Evolutionary conservation across 2,329 filamentous ascomycete genomes (phyloP).

Genomic region (Cladophialophora carrionii): DNA sequence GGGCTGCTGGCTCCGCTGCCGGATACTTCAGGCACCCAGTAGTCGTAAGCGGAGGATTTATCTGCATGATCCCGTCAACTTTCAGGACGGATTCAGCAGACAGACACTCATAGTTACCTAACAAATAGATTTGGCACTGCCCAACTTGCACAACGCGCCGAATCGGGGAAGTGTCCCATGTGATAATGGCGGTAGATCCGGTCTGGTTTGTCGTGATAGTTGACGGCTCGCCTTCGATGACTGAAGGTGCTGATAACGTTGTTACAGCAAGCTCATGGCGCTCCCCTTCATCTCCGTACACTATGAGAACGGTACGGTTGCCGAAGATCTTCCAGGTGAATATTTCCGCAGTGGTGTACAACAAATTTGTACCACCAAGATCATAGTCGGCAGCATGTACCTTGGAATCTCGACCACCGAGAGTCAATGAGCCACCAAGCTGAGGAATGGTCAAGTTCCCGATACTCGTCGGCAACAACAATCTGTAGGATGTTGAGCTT

Average conservation of each 20-base stretch:
- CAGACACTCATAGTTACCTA: constrained; percentile 26
- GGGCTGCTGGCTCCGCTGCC: constrained; percentile 39
- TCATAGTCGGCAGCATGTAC: constrained; percentile 50
- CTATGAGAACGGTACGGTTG: constrained; percentile 42
- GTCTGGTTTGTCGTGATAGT: constrained; percentile 10
- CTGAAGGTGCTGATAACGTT: constrained; percentile 20
- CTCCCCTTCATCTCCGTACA: constrained; percentile 48
- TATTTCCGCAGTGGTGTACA: constrained; percentile 52
- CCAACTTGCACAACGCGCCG: constrained; percentile 47
- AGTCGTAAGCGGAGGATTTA: constrained; percentile 50
- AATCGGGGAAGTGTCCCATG: constrained; percentile 61
- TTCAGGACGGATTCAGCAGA: not conserved
- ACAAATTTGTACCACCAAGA: constrained; percentile 46
- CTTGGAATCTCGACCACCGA: constrained; percentile 51
- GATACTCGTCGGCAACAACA: constrained; percentile 57
- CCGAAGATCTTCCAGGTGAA: constrained; percentile 47
- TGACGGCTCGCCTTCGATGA: constrained; percentile 5
- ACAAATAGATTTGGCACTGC: constrained; percentile 40
- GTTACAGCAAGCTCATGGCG: constrained; percentile 49
- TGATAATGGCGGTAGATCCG: constrained; percentile 42
- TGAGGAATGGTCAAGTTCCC: constrained; percentile 49
- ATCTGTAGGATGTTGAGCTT: constrained; percentile 62
- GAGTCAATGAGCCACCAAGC: constrained; percentile 45
- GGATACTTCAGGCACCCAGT: constrained; percentile 50
- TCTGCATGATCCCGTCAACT: constrained; percentile 19